Conservation (phyloP, 768 basidiomycete genomes). For the Pleurotus platypus region DNA sequence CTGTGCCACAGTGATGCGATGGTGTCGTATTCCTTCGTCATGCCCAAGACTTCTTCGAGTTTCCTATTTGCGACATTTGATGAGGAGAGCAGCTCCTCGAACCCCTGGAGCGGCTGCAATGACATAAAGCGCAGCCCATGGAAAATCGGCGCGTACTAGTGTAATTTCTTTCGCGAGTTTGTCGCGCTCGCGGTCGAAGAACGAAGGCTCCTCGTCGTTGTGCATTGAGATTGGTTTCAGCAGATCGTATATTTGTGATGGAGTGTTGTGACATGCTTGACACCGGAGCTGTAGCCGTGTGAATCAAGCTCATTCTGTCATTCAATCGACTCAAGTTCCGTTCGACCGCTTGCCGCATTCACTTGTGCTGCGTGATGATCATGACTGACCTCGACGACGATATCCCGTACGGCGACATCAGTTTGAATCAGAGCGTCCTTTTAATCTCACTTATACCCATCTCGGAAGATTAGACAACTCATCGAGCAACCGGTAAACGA, state of each 20-base stretch:
- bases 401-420: slow-evolving; percentile 1
- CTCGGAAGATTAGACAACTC: slow-evolving; percentile 17
- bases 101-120: slow-evolving; percentile 49
- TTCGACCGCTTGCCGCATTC: too few species aligned
- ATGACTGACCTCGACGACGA: background rate
- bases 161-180: slow-evolving; percentile 72
- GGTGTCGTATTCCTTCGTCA: slow-evolving; percentile 89
- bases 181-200: slow-evolving; percentile 81
- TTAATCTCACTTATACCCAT: background rate
- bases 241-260: slow-evolving; percentile 1
- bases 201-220: slow-evolving; percentile 47
- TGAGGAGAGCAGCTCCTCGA: slow-evolving; percentile 82
- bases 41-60: slow-evolving; percentile 87
- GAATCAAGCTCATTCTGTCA: too few species aligned
- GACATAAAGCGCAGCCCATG: background rate
- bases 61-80: slow-evolving; percentile 87
- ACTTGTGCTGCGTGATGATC: too few species aligned
- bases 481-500: slow-evolving; percentile 18
- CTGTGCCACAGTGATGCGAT: slow-evolving; percentile 83
- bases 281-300: background rate
- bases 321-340: too few species aligned
- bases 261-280: background rate
- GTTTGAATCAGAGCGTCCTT: background rate
- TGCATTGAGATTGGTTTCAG: slow-evolving; percentile 13
- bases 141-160: slow-evolving; percentile 38